Percentiles rank a stretch among this genome's conserved stretches.
These are phyloP conservation scores for Cunninghamia lanceolata DNA, from an alignment of 75 land plant genomes.

Conservation along the genomic window DNA sequence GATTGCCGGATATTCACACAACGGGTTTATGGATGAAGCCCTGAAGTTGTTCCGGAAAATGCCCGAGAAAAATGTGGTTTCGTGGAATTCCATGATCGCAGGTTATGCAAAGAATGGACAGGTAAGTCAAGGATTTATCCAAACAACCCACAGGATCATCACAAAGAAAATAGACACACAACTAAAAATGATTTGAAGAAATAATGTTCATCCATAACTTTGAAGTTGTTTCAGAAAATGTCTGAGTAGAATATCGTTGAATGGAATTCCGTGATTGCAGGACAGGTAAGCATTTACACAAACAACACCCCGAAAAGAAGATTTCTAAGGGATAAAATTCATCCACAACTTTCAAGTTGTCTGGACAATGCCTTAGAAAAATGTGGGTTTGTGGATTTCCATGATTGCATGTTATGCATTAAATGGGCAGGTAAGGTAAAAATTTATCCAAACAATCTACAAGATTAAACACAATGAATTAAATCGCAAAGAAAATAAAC, in stretches of 20 bases:
- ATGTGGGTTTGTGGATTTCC: too few relatives aligned
- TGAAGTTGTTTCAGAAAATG: conserved; percentile 37
- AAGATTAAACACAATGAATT: too few relatives aligned
- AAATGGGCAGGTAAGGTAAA: too few relatives aligned
- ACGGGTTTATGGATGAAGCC: conserved; percentile 33
- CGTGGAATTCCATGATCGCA: conserved; percentile 39
- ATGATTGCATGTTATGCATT: too few relatives aligned
- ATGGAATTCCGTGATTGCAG: too few relatives aligned
- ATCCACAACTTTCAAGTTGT: too few relatives aligned
- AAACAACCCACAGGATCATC: conserved; percentile 20
- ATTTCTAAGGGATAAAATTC: conserved; percentile 17
- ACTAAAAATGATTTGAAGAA: conserved; percentile 20
- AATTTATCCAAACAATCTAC: too few relatives aligned
- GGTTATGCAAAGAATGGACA: conserved; percentile 35
- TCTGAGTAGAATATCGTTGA: conserved; percentile 30
- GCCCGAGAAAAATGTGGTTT: conserved; percentile 39
- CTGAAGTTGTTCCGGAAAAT: conserved; percentile 41
- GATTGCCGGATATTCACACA: conserved; percentile 39
- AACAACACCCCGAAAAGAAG: conserved; percentile 25
- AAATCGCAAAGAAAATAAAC: too few relatives aligned
- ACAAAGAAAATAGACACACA: conserved; percentile 26
- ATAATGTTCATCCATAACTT: conserved; percentile 16
- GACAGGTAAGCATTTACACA: too few relatives aligned
- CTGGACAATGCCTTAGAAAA: too few relatives aligned
- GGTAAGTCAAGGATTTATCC: conserved; percentile 14